A percentile compares a stretch with the other conserved stretches of the same genome.
These are phyloP conservation scores for Mucor plumbeus DNA, from an alignment of 371 early-diverging fungal species.

Conservation along the genomic window DNA sequence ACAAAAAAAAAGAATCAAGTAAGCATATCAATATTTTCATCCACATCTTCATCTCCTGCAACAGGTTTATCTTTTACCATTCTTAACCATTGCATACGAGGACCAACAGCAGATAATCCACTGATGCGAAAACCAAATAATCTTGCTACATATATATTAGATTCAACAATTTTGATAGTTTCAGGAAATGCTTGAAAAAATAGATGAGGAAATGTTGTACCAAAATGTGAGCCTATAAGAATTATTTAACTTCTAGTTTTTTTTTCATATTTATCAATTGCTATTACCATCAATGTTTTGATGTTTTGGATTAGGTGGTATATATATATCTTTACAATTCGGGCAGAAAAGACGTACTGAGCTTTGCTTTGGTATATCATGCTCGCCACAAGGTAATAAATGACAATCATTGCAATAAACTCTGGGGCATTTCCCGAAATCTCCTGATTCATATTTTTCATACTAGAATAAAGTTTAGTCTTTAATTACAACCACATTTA, in stretches of 20 bases:
- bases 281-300: slow-evolving; percentile 76
- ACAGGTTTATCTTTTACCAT: slow-evolving; percentile 21
- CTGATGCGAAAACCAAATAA: slow-evolving; percentile 86
- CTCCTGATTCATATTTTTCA: slow-evolving; percentile 70
- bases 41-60: background rate
- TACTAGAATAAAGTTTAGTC: slow-evolving; percentile 41
- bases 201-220: slow-evolving; percentile 94
- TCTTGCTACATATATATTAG: slow-evolving; percentile 66
- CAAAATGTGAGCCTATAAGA: slow-evolving; percentile 87
- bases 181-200: slow-evolving; percentile 86
- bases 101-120: slow-evolving; percentile 60
- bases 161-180: slow-evolving; percentile 53
- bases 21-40: background rate
- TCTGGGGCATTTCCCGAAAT: slow-evolving; percentile 88
- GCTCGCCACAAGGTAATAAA: slow-evolving; percentile 84
- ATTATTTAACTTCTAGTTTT: background rate
- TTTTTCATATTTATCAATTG: background rate
- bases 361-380: slow-evolving; percentile 67
- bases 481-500: too few relatives aligned
- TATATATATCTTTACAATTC: slow-evolving; percentile 87
- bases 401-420: slow-evolving; percentile 74
- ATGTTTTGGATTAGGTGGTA: slow-evolving; percentile 73
- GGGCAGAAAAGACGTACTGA: slow-evolving; percentile 83
- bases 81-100: slow-evolving; percentile 83
- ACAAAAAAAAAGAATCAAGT: background rate